Evolutionary conservation across 23 red algal species (phyloP).

Genomic region (Gracilaria domingensis): DNA sequence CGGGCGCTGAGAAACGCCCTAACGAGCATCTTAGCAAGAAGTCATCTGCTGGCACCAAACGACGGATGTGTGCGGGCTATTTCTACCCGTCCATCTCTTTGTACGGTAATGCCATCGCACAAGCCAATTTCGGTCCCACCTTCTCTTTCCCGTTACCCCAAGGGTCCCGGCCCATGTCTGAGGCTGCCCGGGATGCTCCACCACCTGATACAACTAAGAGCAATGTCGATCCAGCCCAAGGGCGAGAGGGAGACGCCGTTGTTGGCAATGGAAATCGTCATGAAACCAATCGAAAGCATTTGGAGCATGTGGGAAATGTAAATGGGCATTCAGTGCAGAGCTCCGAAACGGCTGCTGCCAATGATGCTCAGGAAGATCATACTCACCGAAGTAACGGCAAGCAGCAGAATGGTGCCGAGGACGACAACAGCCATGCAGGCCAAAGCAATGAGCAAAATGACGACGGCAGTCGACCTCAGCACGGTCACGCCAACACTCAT

Average conservation of each 20-base stretch:
- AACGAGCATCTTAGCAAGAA: not conserved
- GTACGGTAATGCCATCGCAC: conserved; percentile 39
- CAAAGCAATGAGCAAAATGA: not conserved
- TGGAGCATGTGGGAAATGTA: not conserved
- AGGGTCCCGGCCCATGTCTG: conserved; percentile 18
- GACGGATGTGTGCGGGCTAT: not conserved
- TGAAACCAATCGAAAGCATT: not conserved
- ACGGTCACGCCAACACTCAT: not conserved
- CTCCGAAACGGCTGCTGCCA: not conserved
- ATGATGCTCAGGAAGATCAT: not conserved
- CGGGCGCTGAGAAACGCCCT: not conserved
- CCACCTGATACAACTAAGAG: not conserved
- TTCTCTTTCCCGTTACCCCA: conserved; percentile 47
- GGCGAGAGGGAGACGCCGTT: not conserved
- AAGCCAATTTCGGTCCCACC: conserved; percentile 73
- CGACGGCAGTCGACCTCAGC: not conserved
- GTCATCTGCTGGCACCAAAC: not conserved
- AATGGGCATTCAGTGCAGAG: not conserved
- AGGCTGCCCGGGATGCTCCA: conserved; percentile 27
- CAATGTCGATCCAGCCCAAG: not conserved
- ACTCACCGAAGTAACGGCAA: not conserved
- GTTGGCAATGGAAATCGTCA: not conserved
- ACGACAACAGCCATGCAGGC: not conserved
- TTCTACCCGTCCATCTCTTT: conserved; percentile 75
- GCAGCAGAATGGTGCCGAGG: not conserved